These are phyloP conservation scores for Sporothrix protearum DNA, from an alignment of 2,329 filamentous ascomycete species.

Conservation along the genomic window DNA sequence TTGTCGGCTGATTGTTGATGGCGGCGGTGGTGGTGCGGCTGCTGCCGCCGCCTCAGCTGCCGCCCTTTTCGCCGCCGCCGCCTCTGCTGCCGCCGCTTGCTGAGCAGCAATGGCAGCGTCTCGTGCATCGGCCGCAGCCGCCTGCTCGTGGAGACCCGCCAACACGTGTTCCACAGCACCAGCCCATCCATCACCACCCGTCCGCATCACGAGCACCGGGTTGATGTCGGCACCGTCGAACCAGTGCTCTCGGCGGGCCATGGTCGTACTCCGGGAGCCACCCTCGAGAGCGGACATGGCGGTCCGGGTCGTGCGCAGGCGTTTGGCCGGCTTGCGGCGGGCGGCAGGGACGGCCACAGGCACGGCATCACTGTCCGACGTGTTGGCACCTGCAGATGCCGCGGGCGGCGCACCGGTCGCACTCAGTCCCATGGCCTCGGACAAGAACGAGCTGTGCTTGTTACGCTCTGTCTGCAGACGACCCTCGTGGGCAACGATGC, in stretches of 20 bases:
- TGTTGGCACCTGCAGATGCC: constrained; percentile 29
- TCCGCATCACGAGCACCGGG: constrained; percentile 53
- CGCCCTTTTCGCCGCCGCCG: not conserved
- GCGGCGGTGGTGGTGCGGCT: not conserved
- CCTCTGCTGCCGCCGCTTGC: not conserved
- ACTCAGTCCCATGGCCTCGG: constrained; percentile 36
- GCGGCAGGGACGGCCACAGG: not conserved
- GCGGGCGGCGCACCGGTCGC: constrained; percentile 30
- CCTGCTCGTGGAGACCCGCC: constrained; percentile 5
- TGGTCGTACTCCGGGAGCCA: constrained; percentile 56
- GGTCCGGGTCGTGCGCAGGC: constrained; percentile 63
- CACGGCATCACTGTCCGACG: not conserved
- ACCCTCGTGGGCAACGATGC: constrained; percentile 74
- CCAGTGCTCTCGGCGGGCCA: constrained; percentile 58
- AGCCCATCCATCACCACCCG: constrained; percentile 42
- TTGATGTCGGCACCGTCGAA: constrained; percentile 56
- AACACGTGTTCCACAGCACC: constrained; percentile 19
- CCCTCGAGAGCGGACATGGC: constrained; percentile 68
- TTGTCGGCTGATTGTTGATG: too few species aligned
- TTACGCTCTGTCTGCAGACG: constrained; percentile 64
- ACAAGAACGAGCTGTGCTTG: constrained; percentile 53
- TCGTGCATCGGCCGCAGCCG: constrained; percentile 2
- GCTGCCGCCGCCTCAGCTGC: too few species aligned
- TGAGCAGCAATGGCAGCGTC: not conserved
- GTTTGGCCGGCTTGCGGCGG: constrained; percentile 40